Conservation (phyloP, 805 yeast genomes). For the Hanseniaspora occidentalis region DNA sequence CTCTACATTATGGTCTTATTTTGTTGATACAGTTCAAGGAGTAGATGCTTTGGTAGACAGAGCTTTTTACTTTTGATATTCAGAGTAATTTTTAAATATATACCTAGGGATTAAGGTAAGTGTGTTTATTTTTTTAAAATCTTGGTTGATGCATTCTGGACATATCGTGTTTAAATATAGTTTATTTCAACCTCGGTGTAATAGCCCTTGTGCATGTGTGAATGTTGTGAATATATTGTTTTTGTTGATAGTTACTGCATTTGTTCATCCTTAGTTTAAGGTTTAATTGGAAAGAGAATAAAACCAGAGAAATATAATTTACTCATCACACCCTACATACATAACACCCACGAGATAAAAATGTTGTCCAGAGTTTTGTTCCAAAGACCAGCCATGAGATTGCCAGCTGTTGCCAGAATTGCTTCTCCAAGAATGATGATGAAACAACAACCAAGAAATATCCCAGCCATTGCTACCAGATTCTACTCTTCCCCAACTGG, state of each 20-base stretch:
- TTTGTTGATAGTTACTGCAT: too few relatives aligned
- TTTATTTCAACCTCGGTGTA: too few relatives aligned
- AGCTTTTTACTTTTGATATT: too few relatives aligned
- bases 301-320: not conserved
- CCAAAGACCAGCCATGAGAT: slow-evolving; percentile 9
- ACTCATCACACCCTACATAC: not conserved
- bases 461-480: slow-evolving; percentile 31
- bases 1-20: too few relatives aligned
- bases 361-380: slow-evolving; percentile 19
- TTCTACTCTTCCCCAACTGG: slow-evolving; percentile 48
- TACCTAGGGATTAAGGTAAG: too few relatives aligned
- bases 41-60: not conserved
- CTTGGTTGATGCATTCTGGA: too few relatives aligned
- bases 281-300: not conserved
- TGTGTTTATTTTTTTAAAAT: too few relatives aligned
- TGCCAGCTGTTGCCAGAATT: slow-evolving; percentile 7
- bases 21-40: not conserved
- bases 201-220: too few relatives aligned
- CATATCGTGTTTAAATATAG: too few relatives aligned
- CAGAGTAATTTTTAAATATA: too few relatives aligned
- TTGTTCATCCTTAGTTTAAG: not conserved
- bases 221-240: too few relatives aligned
- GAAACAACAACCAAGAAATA: slow-evolving; percentile 1
- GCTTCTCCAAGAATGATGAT: slow-evolving; percentile 5
- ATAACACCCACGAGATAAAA: not conserved